Evolutionary conservation across 2,329 filamentous ascomycete genomes (phyloP), one percentile per base, ranked within the genome.

Genomic region (Sclerotinia sclerotiorum): DNA sequence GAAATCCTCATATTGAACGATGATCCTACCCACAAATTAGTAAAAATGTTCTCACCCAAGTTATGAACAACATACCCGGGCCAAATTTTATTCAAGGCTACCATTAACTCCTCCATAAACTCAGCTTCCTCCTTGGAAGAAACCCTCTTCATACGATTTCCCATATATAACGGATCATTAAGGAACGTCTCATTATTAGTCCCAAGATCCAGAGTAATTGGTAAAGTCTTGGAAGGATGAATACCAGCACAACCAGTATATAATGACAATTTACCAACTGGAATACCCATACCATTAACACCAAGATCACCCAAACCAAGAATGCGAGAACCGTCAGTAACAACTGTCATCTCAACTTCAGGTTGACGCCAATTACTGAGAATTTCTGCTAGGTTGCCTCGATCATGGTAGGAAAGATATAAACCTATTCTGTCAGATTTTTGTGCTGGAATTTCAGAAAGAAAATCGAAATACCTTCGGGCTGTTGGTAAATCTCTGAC

Each of bases 211-310:
- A 97, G 80, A 0, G 94, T 90, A 0, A 97, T 90, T 0, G 92
- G 92, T 0, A 97, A 81, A 11, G 90, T 91, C n/a, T 90, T 83
- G 49, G 89, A 87, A 0, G 92, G 92, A 76, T 94, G 90, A 15
- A 97, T 87, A 21, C 93, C 93, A n/a, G 90, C 93, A 78, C 93
- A 97, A 0, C 94, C 81, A 0, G 93, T 95, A 49, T 92, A 93
- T 51, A 97, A 83, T 15, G 89, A 88, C 42, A 96, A 82, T 77
- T 97, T 97, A 21, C 93, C 93, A 2, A 92, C 84, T 2, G 90
- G 93, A 72, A 97, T 97, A 57, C 95, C 83, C 69, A 97, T 90
- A 5, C 89, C 92, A 19, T 93, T 93, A 1, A 92, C 88, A 6
- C 93, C 93, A 77, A 97, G 91, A 76, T 97, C 93, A 3, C 93